Conservation (phyloP, 805 yeast species). For the Dipodascus albidus region DNA sequence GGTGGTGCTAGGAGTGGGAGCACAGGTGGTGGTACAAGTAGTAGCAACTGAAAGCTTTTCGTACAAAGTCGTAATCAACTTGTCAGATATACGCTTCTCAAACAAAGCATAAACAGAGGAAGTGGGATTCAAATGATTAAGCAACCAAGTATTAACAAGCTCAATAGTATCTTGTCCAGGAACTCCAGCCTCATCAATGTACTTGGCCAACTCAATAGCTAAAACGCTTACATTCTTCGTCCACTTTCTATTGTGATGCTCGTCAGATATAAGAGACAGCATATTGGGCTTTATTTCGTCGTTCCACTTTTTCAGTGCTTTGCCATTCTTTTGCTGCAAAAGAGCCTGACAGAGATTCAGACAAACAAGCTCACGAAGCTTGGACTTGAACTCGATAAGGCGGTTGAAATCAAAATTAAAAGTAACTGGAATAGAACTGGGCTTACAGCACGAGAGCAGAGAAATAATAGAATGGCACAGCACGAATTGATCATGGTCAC, state of each 20-base stretch:
- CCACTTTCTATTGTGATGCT: conserved; percentile 83
- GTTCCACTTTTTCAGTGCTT: conserved; percentile 13
- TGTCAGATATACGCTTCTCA: conserved; percentile 39
- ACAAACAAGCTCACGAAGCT: conserved; percentile 75
- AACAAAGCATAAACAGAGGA: conserved; percentile 65
- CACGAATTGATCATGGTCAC: not conserved
- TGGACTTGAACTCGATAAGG: conserved; percentile 66
- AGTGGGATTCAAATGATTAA: conserved; percentile 76
- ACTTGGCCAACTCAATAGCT: conserved; percentile 51
- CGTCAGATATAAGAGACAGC: conserved; percentile 70
- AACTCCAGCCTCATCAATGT: conserved; percentile 12
- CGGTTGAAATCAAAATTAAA: conserved; percentile 78
- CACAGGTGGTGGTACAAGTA: not conserved
- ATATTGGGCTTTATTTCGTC: conserved; percentile 50
- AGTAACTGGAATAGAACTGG: conserved; percentile 74
- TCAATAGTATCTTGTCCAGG: conserved; percentile 36
- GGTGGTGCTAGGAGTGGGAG: conserved; percentile 3
- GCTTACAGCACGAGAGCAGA: conserved; percentile 53
- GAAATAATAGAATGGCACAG: conserved; percentile 34
- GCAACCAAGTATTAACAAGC: conserved; percentile 67
- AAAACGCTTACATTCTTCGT: conserved; percentile 67
- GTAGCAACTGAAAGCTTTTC: conserved; percentile 1
- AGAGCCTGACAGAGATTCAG: conserved; percentile 60
- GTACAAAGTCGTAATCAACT: conserved; percentile 9
- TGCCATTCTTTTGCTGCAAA: conserved; percentile 51